Evolutionary conservation across 495 filamentous ascomycete species (phyloP), one percentile per base, ranked within the genome.

Genomic region (Penicillium subrubescens): DNA sequence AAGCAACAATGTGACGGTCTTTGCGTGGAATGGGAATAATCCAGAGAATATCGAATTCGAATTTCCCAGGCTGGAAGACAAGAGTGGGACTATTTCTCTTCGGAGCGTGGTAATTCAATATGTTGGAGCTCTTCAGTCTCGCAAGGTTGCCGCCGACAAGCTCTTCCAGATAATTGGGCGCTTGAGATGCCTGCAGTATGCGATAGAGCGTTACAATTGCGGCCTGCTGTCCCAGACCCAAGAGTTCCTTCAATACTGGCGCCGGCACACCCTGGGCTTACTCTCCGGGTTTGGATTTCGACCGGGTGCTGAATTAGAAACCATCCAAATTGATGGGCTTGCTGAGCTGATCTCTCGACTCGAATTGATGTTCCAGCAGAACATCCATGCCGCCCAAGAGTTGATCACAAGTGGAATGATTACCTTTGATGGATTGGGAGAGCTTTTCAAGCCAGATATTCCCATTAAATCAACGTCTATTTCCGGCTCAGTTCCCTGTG

Each of bases 231-330:
- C 50, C 25, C 50, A 53, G 25, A 29, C 25, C 50, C 5, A 27
- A 2, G 50, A 53, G 21, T 53, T 53, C 25, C 29, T 53, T 8
- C 50, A 53, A 53, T 53, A 53, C 25, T 53, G 50, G 50, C 50
- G 50, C 8, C 50, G 50, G 15, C 50, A 53, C 31, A 53, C 50
- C 25, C n/a, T 53, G 23, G 15, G 50, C 25, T 31, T 53, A 25
- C 11, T 31, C 1, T 53, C 50, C 15, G 50, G 50, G 2, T 53
- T 53, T 33, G 50, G 50, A 29, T 53, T 15, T 25, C 23, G 50
- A 1, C 15, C 50, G 10, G 29, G 17, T 29, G 50, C 25, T 27
- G 25, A 31, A 29, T 53, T 11, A 17, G 50, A 27, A 25, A 17
- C 50, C n/a, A 53, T 53, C 17, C 25, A 53, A 5, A 19, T 53